Conservation (phyloP, 1,284 basidiomycete species). For the Sphagnurus paluster region DNA sequence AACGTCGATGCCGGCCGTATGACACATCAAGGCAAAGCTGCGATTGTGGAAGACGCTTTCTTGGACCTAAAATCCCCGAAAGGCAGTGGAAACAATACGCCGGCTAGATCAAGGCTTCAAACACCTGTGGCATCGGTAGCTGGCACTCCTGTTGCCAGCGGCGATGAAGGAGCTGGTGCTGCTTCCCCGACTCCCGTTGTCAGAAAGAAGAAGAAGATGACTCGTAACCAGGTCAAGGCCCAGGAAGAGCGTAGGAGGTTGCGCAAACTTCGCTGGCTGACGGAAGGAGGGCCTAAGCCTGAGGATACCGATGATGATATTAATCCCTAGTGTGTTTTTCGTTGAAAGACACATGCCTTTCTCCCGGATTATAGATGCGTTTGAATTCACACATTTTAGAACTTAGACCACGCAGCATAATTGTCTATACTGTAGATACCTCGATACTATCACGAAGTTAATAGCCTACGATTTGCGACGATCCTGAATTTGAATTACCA, state of each 20-base stretch:
- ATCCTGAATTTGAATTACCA: too few relatives aligned
- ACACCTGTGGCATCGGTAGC: conserved; percentile 63
- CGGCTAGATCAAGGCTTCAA: conserved; percentile 60
- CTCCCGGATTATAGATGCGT: conserved; percentile 1
- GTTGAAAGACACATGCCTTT: not conserved
- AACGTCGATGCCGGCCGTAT: conserved; percentile 80
- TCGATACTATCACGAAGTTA: too few relatives aligned
- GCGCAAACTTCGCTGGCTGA: conserved; percentile 85
- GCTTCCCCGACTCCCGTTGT: conserved; percentile 39
- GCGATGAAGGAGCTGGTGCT: conserved; percentile 60
- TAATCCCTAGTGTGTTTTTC: not conserved
- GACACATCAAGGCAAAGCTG: conserved; percentile 85
- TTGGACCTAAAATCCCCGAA: conserved; percentile 61
- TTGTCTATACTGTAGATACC: not conserved
- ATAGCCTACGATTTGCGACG: too few relatives aligned
- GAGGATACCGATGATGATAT: conserved; percentile 75
- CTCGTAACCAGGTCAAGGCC: conserved; percentile 88
- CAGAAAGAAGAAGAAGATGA: conserved; percentile 90
- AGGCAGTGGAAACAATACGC: conserved; percentile 71
- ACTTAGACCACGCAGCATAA: not conserved
- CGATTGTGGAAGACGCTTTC: conserved; percentile 79
- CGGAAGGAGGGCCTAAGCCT: conserved; percentile 76
- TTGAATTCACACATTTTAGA: not conserved
- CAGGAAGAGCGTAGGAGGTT: conserved; percentile 80
- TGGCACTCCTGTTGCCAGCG: conserved; percentile 73